Conservation (phyloP, 257 asterid genomes). For the Nicotiana obtusifolia region DNA sequence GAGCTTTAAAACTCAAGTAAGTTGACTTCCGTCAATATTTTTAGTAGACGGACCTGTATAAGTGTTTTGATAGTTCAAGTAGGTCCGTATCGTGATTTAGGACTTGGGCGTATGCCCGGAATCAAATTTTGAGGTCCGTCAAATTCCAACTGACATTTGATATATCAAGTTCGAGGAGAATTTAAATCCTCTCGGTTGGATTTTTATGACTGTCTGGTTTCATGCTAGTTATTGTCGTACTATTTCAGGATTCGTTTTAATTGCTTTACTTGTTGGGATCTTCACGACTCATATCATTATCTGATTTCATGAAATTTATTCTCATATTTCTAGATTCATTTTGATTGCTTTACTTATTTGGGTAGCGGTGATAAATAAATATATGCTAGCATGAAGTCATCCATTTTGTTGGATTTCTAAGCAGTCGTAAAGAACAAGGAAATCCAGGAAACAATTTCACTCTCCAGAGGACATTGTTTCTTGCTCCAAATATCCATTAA, state of each 20-base stretch:
- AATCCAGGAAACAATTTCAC: not conserved
- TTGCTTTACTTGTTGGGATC: not conserved
- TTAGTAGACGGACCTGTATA: too few species aligned
- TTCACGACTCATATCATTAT: not conserved
- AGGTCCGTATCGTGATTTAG: too few species aligned
- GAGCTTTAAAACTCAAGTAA: too few species aligned
- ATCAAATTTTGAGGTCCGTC: too few species aligned
- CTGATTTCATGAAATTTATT: not conserved
- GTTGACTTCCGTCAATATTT: too few species aligned
- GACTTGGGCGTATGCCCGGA: too few species aligned
- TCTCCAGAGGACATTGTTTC: not conserved
- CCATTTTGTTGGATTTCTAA: conserved; percentile 11
- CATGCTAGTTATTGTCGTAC: not conserved
- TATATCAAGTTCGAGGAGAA: not conserved
- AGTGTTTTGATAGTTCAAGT: too few species aligned
- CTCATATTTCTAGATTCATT: not conserved
- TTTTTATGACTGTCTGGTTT: not conserved
- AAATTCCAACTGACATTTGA: not conserved
- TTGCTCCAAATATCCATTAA: not conserved
- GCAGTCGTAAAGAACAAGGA: not conserved
- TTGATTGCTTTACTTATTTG: not conserved
- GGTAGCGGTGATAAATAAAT: not conserved
- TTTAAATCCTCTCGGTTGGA: not conserved
- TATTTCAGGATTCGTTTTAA: not conserved
- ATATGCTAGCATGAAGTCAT: not conserved